Percentiles rank a stretch among this genome's conserved stretches.
Conservation (phyloP, 1,284 basidiomycete genomes). For the Ceratobasidium sp. region DNA sequence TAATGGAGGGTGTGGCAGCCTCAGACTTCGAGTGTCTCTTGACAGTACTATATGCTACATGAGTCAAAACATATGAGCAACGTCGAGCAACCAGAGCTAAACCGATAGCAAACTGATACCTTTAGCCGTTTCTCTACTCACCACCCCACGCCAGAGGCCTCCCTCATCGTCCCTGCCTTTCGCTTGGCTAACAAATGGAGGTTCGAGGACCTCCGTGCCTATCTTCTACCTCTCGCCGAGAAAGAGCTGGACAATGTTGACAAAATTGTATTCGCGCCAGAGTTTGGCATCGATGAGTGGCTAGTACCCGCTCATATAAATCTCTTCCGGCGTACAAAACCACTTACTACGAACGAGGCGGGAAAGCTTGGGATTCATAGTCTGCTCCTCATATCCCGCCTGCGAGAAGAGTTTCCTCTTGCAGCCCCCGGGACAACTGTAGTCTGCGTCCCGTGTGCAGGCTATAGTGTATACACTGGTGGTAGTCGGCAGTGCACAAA, state of each 20-base stretch:
- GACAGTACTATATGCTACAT: conserved; percentile 10
- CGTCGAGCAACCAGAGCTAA: no score
- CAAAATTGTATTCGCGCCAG: conserved; percentile 44
- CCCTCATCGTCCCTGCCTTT: not conserved
- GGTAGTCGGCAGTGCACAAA: no score
- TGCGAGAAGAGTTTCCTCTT: conserved; percentile 16
- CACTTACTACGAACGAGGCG: conserved; percentile 30
- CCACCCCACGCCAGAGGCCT: not conserved
- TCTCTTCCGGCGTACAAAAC: conserved; percentile 17
- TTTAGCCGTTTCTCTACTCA: conserved; percentile 18
- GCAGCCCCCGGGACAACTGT: not conserved
- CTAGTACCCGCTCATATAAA: conserved; percentile 30
- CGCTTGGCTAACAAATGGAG: not conserved
- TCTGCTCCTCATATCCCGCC: conserved; percentile 10
- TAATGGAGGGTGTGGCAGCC: not conserved
- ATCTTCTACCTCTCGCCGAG: not conserved
- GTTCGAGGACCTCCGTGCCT: not conserved
- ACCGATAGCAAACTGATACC: no score
- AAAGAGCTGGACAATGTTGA: conserved; percentile 1
- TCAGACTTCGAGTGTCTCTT: not conserved
- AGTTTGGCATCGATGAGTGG: conserved; percentile 36
- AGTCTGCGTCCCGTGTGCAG: no score
- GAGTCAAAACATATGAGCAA: not conserved
- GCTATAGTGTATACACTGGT: no score
- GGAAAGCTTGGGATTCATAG: not conserved